Percentiles rank a stretch among this genome's conserved stretches.
phyloP scores from a whole-genome alignment of 768 basidiomycete genomes.

The Baorangia bicolor region DNA sequence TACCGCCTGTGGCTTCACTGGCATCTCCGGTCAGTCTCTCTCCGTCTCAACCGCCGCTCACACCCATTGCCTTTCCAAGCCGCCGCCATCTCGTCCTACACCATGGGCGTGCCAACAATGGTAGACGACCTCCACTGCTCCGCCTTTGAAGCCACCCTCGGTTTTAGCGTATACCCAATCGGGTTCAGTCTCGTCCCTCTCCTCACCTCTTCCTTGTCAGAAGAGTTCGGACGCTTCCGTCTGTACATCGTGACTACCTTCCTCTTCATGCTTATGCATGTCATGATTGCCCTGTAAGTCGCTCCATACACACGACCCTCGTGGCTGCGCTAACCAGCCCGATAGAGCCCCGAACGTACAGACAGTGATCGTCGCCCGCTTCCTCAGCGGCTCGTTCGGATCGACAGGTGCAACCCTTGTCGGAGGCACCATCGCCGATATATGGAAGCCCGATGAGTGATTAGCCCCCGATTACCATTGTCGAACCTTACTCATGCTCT shows the following conservation, averaged over 20 bases:
- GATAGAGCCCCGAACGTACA: constrained; percentile 46
- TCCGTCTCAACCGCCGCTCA: neutral
- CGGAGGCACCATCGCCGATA: constrained; percentile 71
- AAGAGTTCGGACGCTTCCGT: constrained; percentile 67
- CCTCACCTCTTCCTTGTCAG: constrained; percentile 66
- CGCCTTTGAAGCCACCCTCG: constrained; percentile 45
- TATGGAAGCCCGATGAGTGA: constrained; percentile 63
- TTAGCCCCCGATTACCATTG: constrained; percentile 14
- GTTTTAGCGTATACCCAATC: constrained; percentile 52
- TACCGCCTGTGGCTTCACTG: constrained; percentile 35
- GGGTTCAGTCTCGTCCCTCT: constrained; percentile 66
- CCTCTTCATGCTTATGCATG: constrained; percentile 51
- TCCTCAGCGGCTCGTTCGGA: constrained; percentile 63
- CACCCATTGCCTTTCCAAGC: constrained; percentile 34
- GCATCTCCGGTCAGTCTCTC: constrained; percentile 27
- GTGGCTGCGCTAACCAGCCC: constrained; percentile 1
- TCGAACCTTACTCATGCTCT: constrained; percentile 7
- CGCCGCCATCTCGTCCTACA: constrained; percentile 50
- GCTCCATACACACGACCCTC: neutral
- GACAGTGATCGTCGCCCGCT: constrained; percentile 64
- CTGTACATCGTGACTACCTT: constrained; percentile 52
- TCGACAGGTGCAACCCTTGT: constrained; percentile 74
- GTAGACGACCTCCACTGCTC: constrained; percentile 44
- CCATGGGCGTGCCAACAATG: constrained; percentile 59
- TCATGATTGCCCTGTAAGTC: constrained; percentile 37